A percentile compares a stretch with the other conserved stretches of the same genome.
These are phyloP conservation scores for Neurospora sp. DNA, from an alignment of 495 filamentous ascomycete genomes.

Conservation along the genomic window DNA sequence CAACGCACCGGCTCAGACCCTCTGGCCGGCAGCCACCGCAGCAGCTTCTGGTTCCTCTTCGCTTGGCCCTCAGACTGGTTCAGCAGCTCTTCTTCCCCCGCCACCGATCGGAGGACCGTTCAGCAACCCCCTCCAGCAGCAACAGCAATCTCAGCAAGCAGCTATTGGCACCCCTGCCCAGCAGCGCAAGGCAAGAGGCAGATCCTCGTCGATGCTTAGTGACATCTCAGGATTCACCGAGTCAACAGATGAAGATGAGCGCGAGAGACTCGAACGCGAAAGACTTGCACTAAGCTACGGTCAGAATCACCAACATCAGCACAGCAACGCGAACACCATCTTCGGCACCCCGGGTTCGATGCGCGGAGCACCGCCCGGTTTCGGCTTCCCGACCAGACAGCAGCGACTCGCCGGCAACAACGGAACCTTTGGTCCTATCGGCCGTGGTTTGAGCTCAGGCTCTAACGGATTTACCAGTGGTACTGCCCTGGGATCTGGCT, in stretches of 20 bases:
- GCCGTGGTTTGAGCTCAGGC: neutral
- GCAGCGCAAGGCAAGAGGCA: conserved; percentile 35
- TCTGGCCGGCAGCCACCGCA: conserved; percentile 21
- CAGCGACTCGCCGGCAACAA: conserved; percentile 1
- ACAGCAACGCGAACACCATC: neutral
- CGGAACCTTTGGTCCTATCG: neutral
- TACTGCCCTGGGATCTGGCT: conserved; percentile 5
- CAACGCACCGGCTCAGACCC: conserved; percentile 5
- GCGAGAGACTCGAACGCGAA: neutral
- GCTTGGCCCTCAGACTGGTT: neutral
- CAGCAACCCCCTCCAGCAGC: conserved; percentile 11
- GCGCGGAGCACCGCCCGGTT: conserved; percentile 21
- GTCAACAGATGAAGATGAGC: conserved; percentile 33
- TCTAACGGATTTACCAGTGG: conserved; percentile 11
- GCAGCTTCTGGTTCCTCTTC: conserved; percentile 4
- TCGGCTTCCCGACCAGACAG: conserved; percentile 3
- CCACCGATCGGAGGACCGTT: conserved; percentile 9
- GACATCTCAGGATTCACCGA: conserved; percentile 58
- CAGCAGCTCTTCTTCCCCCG: conserved; percentile 9
- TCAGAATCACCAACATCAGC: conserved; percentile 1
- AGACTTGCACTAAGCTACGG: neutral
- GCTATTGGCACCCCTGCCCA: conserved; percentile 13
- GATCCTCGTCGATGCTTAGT: conserved; percentile 59
- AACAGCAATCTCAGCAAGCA: neutral
- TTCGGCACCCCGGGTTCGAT: conserved; percentile 7